phyloP scores from a whole-genome alignment of 371 early-diverging fungal species.

The Syncephalastrum monosporum region DNA sequence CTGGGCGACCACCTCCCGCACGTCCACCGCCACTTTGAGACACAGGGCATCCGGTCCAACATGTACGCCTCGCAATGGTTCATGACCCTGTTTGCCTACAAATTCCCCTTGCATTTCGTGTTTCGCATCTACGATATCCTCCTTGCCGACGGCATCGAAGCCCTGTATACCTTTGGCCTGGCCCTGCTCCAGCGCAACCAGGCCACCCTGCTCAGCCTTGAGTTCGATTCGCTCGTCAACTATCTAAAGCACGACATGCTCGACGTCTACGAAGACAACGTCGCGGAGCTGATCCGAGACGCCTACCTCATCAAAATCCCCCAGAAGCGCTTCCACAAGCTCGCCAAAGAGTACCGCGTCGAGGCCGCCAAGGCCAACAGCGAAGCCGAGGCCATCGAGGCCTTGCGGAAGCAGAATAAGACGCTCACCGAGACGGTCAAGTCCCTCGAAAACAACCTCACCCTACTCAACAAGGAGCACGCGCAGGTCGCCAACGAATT shows the following conservation, averaged over 20 bases:
- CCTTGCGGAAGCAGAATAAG: constrained; percentile 67
- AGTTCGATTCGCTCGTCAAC: constrained; percentile 80
- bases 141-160: constrained; percentile 88
- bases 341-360: constrained; percentile 71
- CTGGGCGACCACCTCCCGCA: constrained; percentile 81
- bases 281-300: constrained; percentile 73
- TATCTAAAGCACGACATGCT: constrained; percentile 83
- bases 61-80: constrained; percentile 96
- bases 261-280: constrained; percentile 56
- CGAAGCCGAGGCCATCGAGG: constrained; percentile 67
- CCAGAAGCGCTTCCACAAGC: constrained; percentile 63
- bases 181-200: constrained; percentile 84
- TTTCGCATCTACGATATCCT: constrained; percentile 90
- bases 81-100: constrained; percentile 94
- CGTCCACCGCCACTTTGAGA: constrained; percentile 72
- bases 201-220: constrained; percentile 71
- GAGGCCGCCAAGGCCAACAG: constrained; percentile 62
- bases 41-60: constrained; percentile 79
- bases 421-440: constrained; percentile 61
- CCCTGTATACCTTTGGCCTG: constrained; percentile 78
- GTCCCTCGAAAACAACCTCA: constrained; percentile 58
- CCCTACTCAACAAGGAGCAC: constrained; percentile 72
- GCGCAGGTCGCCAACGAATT: constrained; percentile 56
- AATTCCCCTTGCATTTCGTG: constrained; percentile 86
- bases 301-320: constrained; percentile 76